phyloP scores from a whole-genome alignment of 805 yeast species.

The Kluyveromyces aestuarii region DNA sequence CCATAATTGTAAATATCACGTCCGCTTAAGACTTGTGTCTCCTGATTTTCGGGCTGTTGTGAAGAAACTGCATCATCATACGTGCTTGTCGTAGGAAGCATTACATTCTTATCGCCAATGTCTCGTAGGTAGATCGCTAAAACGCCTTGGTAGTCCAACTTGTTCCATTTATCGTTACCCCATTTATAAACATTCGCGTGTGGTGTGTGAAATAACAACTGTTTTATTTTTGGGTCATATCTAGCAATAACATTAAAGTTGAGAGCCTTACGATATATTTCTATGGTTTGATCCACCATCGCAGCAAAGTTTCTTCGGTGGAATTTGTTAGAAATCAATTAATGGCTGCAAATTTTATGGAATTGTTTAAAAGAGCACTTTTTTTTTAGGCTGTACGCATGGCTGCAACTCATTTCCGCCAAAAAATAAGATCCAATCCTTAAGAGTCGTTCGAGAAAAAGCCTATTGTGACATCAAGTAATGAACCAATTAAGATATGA shows the following conservation, averaged over 20 bases:
- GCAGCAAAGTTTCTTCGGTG: neutral
- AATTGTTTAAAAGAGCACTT: neutral
- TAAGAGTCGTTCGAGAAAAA: neutral
- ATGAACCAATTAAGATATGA: neutral
- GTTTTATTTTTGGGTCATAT: constrained; percentile 65
- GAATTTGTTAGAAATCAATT: neutral
- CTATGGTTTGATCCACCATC: constrained; percentile 33
- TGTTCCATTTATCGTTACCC: constrained; percentile 56
- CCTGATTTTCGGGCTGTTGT: constrained; percentile 4
- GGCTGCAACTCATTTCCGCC: neutral
- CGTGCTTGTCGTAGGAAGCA: constrained; percentile 16
- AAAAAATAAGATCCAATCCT: neutral
- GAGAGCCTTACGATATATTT: constrained; percentile 56
- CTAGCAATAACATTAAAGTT: constrained; percentile 70
- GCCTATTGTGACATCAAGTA: neutral
- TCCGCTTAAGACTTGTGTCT: constrained; percentile 16
- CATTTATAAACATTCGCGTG: constrained; percentile 65
- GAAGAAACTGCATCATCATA: constrained; percentile 17
- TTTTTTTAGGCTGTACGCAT: neutral
- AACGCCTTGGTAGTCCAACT: constrained; percentile 62
- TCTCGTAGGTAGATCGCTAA: constrained; percentile 55
- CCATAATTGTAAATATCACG: constrained; percentile 51
- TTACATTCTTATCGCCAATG: constrained; percentile 17
- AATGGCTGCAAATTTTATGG: neutral
- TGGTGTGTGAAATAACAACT: constrained; percentile 57